Base-by-base conservation (phyloP, 108 stramenopile species). In the Nitzschia sp. region DNA sequence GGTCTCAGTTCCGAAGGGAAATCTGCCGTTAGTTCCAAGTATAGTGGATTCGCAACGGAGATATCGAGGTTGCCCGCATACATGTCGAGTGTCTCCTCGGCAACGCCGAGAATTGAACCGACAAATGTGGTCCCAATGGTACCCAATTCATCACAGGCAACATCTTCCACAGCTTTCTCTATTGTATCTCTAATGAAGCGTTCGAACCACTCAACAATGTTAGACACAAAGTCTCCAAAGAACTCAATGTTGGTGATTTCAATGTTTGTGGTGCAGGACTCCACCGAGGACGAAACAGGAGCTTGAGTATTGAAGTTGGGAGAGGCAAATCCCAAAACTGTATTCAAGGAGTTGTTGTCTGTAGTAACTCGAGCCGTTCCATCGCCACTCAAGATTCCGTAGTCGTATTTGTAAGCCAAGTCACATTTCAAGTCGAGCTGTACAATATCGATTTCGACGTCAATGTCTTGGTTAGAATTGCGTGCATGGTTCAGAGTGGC, bases 181-280 rank as follows among this genome's bases (percentile, higher is more conserved):
- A 89, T 62, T n/a, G 43, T 53, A 53, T 69, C 79, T 21, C 73
- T 38, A 19, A 89, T 41, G 53, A 65, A 60, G 14, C 64, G 22
- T 71, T 86, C 85, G 53, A 86, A 81, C 22, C 63, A 25, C 54
- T 72, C 63, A 5, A 84, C 61, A 43, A 89, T 78, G 15, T 52
- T 61, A 0, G 65, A 81, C 25, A 80, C 63, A 17, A 83, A 48
- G 7, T 80, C 81, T 3, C 85, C 85, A 43, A 72, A 68, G 41
- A 86, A 89, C 8, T 71, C 54, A 79, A 89, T 73, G 19, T 80
- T 73, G 20, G 53, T 68, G 52, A 89, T 83, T 21, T 82, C 40
- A 44, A 86, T 58, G 41, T 73, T 61, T 0, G 79, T 42, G 10
- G 34, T 43, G 51, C 87, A 89, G 37, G 38, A 52, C 20, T 73